Evolutionary conservation across 1,284 basidiomycete species (phyloP).

Genomic region (Neolentinus lepideus): DNA sequence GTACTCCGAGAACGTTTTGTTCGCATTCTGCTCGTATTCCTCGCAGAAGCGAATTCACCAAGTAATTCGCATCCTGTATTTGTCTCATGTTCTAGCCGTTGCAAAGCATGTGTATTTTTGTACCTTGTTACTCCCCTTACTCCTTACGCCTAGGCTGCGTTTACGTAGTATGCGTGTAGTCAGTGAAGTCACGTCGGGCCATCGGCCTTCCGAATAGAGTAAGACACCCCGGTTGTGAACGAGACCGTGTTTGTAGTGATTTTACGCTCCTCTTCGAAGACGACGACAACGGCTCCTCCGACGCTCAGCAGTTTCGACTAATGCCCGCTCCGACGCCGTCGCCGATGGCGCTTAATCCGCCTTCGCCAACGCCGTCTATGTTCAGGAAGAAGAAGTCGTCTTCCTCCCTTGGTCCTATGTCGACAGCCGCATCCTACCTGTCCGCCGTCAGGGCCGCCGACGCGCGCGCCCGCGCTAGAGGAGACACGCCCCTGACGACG

Average conservation of each 20-base stretch:
- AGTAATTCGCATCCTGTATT: no score
- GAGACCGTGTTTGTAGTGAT: not conserved
- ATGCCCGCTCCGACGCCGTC: slow-evolving; percentile 33
- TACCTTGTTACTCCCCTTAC: not conserved
- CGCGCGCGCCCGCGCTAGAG: slow-evolving; percentile 41
- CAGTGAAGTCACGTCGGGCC: not conserved
- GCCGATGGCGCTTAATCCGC: slow-evolving; percentile 38
- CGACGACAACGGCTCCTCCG: slow-evolving; percentile 1
- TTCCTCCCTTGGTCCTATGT: slow-evolving; percentile 34
- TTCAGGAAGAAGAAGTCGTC: slow-evolving; percentile 56
- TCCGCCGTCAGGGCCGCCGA: slow-evolving; percentile 67
- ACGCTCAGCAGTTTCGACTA: not conserved
- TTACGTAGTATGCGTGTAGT: not conserved
- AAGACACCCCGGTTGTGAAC: not conserved
- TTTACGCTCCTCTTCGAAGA: not conserved
- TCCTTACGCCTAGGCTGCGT: not conserved
- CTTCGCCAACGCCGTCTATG: slow-evolving; percentile 44
- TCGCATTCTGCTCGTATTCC: no score
- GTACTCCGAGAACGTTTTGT: no score
- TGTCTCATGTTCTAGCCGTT: no score
- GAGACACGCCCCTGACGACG: slow-evolving; percentile 42
- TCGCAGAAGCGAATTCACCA: no score
- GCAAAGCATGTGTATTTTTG: not conserved
- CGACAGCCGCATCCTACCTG: slow-evolving; percentile 65
- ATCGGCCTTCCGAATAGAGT: not conserved